phyloP scores from a whole-genome alignment of 768 basidiomycete genomes.

The Tulasnella calospora region DNA sequence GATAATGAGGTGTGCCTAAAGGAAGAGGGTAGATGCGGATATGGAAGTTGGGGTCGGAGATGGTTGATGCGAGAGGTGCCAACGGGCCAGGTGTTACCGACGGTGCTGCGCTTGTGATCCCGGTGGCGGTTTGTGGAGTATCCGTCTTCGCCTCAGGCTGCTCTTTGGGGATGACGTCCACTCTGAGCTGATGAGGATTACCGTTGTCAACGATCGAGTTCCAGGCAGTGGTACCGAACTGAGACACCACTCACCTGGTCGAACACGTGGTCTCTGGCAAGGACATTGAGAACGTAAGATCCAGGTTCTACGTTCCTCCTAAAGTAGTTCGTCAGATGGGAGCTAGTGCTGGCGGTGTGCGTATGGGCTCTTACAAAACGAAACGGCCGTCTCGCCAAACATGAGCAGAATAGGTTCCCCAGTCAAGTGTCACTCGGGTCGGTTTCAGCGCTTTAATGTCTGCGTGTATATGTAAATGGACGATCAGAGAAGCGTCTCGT shows the following conservation, averaged over 20 bases:
- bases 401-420: constrained; percentile 18
- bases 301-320: constrained; percentile 26
- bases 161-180: constrained; percentile 5
- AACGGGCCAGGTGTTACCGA: background rate
- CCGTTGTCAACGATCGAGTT: background rate
- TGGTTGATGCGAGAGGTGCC: constrained; percentile 1
- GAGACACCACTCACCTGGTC: constrained; percentile 20
- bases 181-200: background rate
- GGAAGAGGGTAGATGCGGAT: constrained; percentile 16
- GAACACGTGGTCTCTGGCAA: constrained; percentile 25
- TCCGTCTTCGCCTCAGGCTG: background rate
- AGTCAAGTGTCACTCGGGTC: constrained; percentile 21
- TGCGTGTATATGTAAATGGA: background rate
- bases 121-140: background rate
- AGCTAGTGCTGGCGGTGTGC: background rate
- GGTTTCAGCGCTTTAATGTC: constrained; percentile 12
- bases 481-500: background rate
- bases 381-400: constrained; percentile 21
- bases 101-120: background rate
- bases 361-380: constrained; percentile 11
- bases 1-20: constrained; percentile 16
- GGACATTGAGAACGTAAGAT: constrained; percentile 25
- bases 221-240: background rate
- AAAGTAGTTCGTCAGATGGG: no score
- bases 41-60: background rate